Evolutionary conservation across 139 green algal genomes (phyloP), one percentile per base, ranked within the genome.

Genomic region (Gonium pectorale): DNA sequence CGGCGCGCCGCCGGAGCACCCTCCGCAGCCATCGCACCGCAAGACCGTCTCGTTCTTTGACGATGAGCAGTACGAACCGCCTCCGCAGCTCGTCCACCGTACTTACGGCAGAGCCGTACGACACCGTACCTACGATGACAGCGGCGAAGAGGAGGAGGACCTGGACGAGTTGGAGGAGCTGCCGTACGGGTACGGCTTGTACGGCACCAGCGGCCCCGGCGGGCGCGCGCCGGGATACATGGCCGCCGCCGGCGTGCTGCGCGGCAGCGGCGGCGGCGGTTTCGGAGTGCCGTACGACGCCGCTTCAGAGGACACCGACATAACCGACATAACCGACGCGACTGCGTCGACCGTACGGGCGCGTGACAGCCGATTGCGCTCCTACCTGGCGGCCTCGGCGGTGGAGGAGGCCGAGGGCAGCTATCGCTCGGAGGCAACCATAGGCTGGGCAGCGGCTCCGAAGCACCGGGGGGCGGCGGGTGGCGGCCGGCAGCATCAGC

Each of bases 41-140:
- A 82, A 82, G 59, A 82, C 49, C 40, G 75, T 82, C 4, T 82
- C 75, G 13, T 82, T 82, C 43, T 82, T 82, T 38, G 75, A 82
- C 29, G 75, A 82, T 51, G 75, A 82, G n/a, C 59, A 82, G 5
- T 82, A 82, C 40, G 35, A 82, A 21, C 40, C 31, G 41, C 35
- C 59, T 29, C 9, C 29, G 75, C 75, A 82, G 38, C 41, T 82
- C 3, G 35, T 6, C 1, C 75, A 59, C 3, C 75, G 59, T 27
- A 40, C 5, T 8, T 27, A 33, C 49, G 51, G 72, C 11, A 1
- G 26, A 6, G 33, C 70, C 49, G 49, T 56, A 56, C 49, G 49
- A 26, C 49, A 17, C 8, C n/a, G 71, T 29, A 79, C 71, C 49
- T 79, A 79, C 49, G 71, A 79, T 49, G 71, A 79, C 44, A 79